Conservation (phyloP, 2,329 filamentous ascomycete genomes). For the Cordyceps fumosorosea region DNA sequence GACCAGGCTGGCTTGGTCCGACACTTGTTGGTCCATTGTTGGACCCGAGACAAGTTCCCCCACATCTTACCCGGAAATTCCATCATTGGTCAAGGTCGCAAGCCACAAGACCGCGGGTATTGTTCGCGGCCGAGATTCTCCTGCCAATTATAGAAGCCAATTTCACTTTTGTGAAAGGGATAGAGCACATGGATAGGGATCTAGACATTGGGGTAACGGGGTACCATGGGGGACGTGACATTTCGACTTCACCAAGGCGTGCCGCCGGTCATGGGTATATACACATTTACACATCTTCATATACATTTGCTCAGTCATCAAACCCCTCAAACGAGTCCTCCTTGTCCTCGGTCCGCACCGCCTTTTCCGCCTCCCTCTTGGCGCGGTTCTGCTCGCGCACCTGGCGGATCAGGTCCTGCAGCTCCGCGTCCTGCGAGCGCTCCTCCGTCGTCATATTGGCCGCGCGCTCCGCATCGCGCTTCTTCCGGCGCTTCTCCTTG, state of each 20-base stretch:
- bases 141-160: too few species aligned
- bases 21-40: too few species aligned
- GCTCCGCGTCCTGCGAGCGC: slow-evolving; percentile 53
- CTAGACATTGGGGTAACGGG: too few species aligned
- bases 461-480: slow-evolving; percentile 55
- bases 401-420: slow-evolving; percentile 57
- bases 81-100: too few species aligned
- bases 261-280: background rate
- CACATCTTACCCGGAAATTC: too few species aligned
- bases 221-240: too few species aligned
- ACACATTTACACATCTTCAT: background rate
- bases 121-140: too few species aligned
- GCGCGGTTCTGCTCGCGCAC: slow-evolving; percentile 53
- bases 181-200: too few species aligned
- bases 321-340: slow-evolving; percentile 54
- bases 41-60: too few species aligned
- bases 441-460: slow-evolving; percentile 66
- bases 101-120: too few species aligned
- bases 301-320: slow-evolving; percentile 32
- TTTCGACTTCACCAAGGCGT: background rate
- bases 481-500: slow-evolving; percentile 58
- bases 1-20: too few species aligned
- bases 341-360: slow-evolving; percentile 23
- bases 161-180: too few species aligned
- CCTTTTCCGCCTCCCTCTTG: slow-evolving; percentile 26